These are phyloP conservation scores for Ceratonia siliqua DNA, from an alignment of 306 rosid species.

Conservation along the genomic window DNA sequence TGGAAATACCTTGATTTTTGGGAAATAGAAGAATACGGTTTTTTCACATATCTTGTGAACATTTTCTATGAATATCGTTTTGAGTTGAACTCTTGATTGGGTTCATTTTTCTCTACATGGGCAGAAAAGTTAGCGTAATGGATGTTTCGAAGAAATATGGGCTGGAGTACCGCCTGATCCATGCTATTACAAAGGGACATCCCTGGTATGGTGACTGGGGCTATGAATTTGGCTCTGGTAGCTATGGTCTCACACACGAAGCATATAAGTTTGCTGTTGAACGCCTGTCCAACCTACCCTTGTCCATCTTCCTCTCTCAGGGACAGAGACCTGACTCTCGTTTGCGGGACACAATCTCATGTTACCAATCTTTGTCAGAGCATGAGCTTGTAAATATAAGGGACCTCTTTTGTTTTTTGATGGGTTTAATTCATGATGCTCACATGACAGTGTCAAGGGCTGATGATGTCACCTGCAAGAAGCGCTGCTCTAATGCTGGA, in stretches of 20 bases:
- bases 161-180: constrained; percentile 84
- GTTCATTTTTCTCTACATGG: constrained; percentile 26
- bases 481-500: constrained; percentile 43
- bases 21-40: constrained; percentile 12
- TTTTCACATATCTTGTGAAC: constrained; percentile 3
- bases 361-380: constrained; percentile 73
- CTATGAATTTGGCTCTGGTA: constrained; percentile 89
- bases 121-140: constrained; percentile 92
- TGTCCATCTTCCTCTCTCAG: constrained; percentile 59
- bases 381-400: constrained; percentile 62
- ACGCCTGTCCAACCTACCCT: constrained; percentile 64
- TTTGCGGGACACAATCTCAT: constrained; percentile 57
- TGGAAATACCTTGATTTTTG: constrained; percentile 10
- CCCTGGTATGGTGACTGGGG: constrained; percentile 99
- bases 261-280: constrained; percentile 67
- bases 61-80: constrained; percentile 4
- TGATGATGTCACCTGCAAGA: constrained; percentile 55
- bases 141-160: constrained; percentile 97
- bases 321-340: constrained; percentile 51
- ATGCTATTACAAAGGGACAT: constrained; percentile 72
- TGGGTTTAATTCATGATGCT: constrained; percentile 64
- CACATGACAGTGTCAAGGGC: constrained; percentile 50
- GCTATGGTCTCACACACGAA: constrained; percentile 82
- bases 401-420: constrained; percentile 73
- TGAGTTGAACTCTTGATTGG: constrained; percentile 26